Percentiles rank a stretch among this genome's conserved stretches.
Evolutionary conservation across 371 early-diverging fungal species (phyloP).

Genomic region (Mucor irregularis): DNA sequence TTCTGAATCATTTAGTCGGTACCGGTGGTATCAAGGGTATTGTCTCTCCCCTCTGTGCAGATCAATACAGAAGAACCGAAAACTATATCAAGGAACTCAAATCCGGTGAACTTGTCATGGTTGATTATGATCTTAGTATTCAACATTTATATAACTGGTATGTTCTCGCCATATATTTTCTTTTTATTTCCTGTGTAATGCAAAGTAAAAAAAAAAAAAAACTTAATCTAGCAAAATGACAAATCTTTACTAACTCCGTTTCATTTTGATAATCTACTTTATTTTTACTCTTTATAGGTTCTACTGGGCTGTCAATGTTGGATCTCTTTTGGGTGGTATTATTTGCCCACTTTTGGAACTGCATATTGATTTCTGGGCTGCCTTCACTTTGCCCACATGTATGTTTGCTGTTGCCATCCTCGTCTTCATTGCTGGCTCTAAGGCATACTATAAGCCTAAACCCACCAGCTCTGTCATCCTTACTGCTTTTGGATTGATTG

Average conservation of each 20-base stretch:
- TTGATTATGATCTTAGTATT: conserved; percentile 63
- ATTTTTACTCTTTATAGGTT: conserved; percentile 43
- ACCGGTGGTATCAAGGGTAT: conserved; percentile 88
- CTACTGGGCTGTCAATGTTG: conserved; percentile 83
- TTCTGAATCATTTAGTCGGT: conserved; percentile 54
- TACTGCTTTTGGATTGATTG: conserved; percentile 49
- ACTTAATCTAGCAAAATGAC: too few species aligned
- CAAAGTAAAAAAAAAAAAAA: neutral
- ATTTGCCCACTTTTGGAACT: conserved; percentile 54
- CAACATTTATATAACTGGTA: conserved; percentile 66
- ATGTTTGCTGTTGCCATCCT: conserved; percentile 62
- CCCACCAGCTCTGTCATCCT: conserved; percentile 61
- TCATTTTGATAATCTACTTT: conserved; percentile 12
- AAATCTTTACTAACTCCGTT: neutral
- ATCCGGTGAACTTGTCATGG: conserved; percentile 53
- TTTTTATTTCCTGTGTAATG: neutral
- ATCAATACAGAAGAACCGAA: conserved; percentile 38
- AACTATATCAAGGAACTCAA: conserved; percentile 50
- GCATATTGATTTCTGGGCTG: conserved; percentile 47
- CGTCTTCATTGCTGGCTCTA: conserved; percentile 59
- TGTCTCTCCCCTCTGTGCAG: conserved; percentile 43
- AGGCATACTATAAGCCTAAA: conserved; percentile 52
- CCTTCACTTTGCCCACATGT: conserved; percentile 66
- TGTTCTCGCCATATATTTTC: too few species aligned
- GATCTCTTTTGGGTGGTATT: conserved; percentile 64